Base-by-base conservation (phyloP, 1,284 basidiomycete genomes). In the Tilletia horrida region DNA sequence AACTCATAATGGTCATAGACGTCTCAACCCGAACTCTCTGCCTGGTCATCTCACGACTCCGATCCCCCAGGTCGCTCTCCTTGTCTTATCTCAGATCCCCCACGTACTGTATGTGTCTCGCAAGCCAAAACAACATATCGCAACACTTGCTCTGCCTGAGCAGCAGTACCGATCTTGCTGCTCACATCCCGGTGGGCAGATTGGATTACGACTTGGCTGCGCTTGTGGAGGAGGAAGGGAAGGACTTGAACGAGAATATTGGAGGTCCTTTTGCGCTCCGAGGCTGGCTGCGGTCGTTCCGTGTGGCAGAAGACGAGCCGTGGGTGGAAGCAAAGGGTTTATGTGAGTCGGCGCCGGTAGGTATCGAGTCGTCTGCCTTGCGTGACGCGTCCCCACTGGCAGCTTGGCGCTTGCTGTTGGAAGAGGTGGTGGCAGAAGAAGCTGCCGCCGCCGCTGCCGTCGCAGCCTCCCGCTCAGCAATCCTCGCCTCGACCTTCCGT, bases 401-500 rank as follows among this genome's bases (percentile, higher is more conserved):
- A 2, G 55, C 29, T 4, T 40, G 11, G 35, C 11, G 35, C 35
- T 40, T 40, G 35, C 35, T 40, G 35, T 11, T 40, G 35, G 6
- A 6, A 4, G 35, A n/a, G n/a, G n/a, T n/a, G n/a, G n/a, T n/a
- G n/a, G n/a, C n/a, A n/a, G n/a, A n/a, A n/a, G n/a, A 40, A 27
- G 50, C 6, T 8, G 50, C 21, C 11, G 50, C 50, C 62, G 66
- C 62, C 31, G 27, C 50, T 21, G 29, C 27, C 11, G 29, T 7
- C n/a, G 29, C 55, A 59, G 27, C 55, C 18, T 14, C 50, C 16
- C n/a, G n/a, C 50, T 55, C 50, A 14, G 27, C 3, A 62, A 52
- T 14, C 25, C 55, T 35, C 42, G 45, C 61, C 55, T 70, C 69
- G 6, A 55, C 42, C 27, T 66, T 42, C 16, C 64, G 18, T 47